phyloP scores from a whole-genome alignment of 805 yeast genomes.

The Candida gorgasii region DNA sequence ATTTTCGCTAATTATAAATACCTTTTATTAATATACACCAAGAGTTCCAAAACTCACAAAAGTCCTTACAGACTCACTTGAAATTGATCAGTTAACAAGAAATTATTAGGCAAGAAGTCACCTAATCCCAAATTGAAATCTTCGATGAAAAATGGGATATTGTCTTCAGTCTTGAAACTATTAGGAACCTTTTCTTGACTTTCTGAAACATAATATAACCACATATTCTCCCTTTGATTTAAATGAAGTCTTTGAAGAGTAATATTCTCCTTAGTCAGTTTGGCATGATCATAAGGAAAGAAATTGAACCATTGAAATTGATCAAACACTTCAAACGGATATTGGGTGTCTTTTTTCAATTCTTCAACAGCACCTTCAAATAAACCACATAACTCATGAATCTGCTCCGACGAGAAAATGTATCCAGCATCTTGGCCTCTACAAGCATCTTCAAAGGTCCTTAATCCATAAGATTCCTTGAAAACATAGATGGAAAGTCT shows the following conservation, averaged over 20 bases:
- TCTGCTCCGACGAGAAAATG: conserved; percentile 11
- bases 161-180: conserved; percentile 11
- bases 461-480: conserved; percentile 6
- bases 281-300: conserved; percentile 11
- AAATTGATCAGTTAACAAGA: conserved; percentile 12
- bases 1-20: conserved; percentile 8
- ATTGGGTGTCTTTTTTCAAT: neutral
- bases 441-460: conserved; percentile 10
- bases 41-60: too few relatives aligned
- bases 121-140: conserved; percentile 9
- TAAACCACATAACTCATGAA: conserved; percentile 13
- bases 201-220: conserved; percentile 9
- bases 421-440: conserved; percentile 9
- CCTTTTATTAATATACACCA: neutral
- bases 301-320: conserved; percentile 14
- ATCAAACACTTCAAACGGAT: neutral
- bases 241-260: conserved; percentile 14
- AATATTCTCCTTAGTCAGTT: conserved; percentile 11
- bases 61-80: too few relatives aligned
- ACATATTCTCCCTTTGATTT: conserved; percentile 12
- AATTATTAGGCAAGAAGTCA: conserved; percentile 9
- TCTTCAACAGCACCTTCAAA: neutral
- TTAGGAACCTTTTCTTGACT: conserved; percentile 12
- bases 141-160: neutral
- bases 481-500: conserved; percentile 10